A percentile compares a stretch with the other conserved stretches of the same genome.
Evolutionary conservation across 2,329 filamentous ascomycete genomes (phyloP).

Genomic region (Monosporascus cannonballus): DNA sequence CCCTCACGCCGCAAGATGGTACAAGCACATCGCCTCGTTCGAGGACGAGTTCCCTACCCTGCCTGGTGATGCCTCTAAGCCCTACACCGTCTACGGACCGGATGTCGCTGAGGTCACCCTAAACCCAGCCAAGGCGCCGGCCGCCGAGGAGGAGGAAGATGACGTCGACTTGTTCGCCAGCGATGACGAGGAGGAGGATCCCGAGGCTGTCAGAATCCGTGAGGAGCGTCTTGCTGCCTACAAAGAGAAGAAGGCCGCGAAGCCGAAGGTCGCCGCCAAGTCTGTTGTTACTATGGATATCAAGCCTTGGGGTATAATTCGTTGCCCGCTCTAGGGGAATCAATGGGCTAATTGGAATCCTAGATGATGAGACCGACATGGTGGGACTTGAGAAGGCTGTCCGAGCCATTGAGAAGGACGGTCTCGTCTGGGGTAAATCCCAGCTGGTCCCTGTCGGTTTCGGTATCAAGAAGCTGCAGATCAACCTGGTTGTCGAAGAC

Average conservation of each 20-base stretch:
- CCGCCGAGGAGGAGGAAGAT: constrained; percentile 65
- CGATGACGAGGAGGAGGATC: constrained; percentile 91
- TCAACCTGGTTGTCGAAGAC: constrained; percentile 96
- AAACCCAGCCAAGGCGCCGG: constrained; percentile 80
- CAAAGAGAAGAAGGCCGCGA: constrained; percentile 93
- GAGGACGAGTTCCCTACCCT: constrained; percentile 89
- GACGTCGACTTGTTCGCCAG: constrained; percentile 91
- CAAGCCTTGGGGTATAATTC: constrained; percentile 91
- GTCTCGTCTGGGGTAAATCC: constrained; percentile 91
- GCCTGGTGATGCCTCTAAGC: constrained; percentile 83
- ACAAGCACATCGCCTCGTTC: constrained; percentile 95
- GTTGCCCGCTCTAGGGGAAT: background rate
- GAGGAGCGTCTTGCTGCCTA: constrained; percentile 91
- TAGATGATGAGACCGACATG: constrained; percentile 93
- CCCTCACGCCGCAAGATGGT: constrained; percentile 94
- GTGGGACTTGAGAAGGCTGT: constrained; percentile 72
- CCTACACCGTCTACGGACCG: constrained; percentile 86
- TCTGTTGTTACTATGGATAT: constrained; percentile 93
- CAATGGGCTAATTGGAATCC: constrained; percentile 5
- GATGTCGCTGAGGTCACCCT: constrained; percentile 70
- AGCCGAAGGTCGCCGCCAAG: constrained; percentile 89
- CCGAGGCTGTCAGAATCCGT: constrained; percentile 74
- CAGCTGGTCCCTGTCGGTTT: constrained; percentile 87
- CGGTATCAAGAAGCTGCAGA: constrained; percentile 99
- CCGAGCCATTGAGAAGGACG: constrained; percentile 80